These are phyloP conservation scores for Hsuehochloa calcarea DNA, from an alignment of 176 grass and related monocot species.

Conservation along the genomic window DNA sequence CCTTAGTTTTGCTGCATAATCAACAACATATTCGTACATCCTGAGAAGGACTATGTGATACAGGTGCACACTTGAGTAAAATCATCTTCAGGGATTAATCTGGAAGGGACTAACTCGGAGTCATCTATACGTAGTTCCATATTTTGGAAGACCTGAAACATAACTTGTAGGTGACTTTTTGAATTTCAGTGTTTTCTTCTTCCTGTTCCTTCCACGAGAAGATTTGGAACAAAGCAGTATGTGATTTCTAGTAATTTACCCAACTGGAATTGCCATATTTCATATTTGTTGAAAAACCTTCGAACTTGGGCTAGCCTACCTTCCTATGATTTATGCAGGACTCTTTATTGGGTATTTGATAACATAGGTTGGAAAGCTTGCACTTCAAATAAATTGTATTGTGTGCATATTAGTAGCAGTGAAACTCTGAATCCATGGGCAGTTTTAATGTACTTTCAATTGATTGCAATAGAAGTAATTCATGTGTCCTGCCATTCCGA, in stretches of 20 bases:
- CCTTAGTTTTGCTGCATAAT: not conserved
- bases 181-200: not conserved
- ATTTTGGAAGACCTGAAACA: not conserved
- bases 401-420: not conserved
- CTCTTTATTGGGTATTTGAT: not conserved
- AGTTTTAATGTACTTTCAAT: conserved; percentile 3
- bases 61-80: not conserved
- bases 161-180: not conserved
- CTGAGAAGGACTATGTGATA: not conserved
- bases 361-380: not conserved
- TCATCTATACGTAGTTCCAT: not conserved
- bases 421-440: not conserved
- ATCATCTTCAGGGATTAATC: not conserved
- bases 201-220: not conserved
- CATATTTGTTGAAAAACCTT: not conserved
- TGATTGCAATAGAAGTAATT: not conserved
- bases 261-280: not conserved
- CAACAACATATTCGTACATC: not conserved
- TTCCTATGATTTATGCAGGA: not conserved
- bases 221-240: not conserved
- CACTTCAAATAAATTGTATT: not conserved
- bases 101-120: not conserved
- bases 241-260: not conserved
- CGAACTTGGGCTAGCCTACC: not conserved
- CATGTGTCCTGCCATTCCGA: not conserved